Evolutionary conservation across 2,329 filamentous ascomycete genomes (phyloP).

Genomic region (Diplodia scrobiculata): DNA sequence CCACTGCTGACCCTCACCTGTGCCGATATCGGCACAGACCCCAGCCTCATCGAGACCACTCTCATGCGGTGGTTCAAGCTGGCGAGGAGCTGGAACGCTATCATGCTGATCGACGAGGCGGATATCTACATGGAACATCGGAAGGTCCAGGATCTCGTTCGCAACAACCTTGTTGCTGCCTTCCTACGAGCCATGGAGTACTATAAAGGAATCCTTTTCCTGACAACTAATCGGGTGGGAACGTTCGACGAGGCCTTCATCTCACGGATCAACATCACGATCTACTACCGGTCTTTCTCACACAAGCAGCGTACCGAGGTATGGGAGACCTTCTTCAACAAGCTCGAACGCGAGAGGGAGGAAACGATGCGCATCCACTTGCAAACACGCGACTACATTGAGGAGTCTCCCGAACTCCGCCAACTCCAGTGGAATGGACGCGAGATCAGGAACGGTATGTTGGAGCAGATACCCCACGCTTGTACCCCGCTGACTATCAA

Average conservation of each 20-base stretch:
- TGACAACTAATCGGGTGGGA: constrained; percentile 36
- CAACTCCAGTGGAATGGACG: too few species aligned
- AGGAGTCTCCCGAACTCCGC: too few species aligned
- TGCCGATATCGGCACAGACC: constrained; percentile 36
- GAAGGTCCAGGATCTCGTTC: constrained; percentile 36
- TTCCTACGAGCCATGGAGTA: constrained; percentile 36
- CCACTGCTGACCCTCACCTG: constrained; percentile 41
- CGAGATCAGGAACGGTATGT: too few species aligned
- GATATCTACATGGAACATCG: constrained; percentile 46
- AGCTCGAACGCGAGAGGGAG: too few species aligned
- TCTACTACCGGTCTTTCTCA: constrained; percentile 25
- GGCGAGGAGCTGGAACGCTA: constrained; percentile 36
- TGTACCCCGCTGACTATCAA: too few species aligned
- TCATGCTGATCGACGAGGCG: constrained; percentile 41
- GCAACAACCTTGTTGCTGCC: constrained; percentile 40
- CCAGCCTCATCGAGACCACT: constrained; percentile 19
- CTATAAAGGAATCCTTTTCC: constrained; percentile 38
- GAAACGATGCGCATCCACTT: too few species aligned
- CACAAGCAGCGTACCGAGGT: too few species aligned
- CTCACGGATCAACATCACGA: constrained; percentile 33
- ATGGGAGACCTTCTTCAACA: too few species aligned
- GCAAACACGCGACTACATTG: too few species aligned
- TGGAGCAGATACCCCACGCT: too few species aligned
- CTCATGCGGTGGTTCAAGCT: constrained; percentile 32
- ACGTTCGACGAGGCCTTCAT: constrained; percentile 35